Evolutionary conservation across 75 land plant genomes (phyloP).

Genomic region (Larix kaempferi): DNA sequence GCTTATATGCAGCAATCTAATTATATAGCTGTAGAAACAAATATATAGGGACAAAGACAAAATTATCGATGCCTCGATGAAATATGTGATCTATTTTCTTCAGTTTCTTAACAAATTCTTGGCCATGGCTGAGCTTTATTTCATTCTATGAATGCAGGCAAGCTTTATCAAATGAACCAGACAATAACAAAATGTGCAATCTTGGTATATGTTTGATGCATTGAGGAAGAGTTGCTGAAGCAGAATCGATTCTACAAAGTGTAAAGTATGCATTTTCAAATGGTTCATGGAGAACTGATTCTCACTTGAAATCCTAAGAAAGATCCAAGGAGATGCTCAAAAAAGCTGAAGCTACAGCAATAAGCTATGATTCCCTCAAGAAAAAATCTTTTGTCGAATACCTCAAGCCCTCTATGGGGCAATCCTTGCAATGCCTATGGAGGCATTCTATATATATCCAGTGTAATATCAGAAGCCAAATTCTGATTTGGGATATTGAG

Average conservation of each 20-base stretch:
- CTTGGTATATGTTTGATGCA: constrained; percentile 59
- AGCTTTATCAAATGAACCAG: constrained; percentile 41
- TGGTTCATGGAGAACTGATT: constrained; percentile 43
- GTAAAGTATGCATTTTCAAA: constrained; percentile 19
- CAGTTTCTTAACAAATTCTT: background rate
- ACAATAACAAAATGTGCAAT: constrained; percentile 62
- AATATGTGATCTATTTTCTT: background rate
- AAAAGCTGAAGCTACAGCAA: constrained; percentile 27
- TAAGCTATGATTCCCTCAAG: constrained; percentile 47
- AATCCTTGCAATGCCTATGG: background rate
- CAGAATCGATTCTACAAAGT: constrained; percentile 30
- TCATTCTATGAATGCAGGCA: constrained; percentile 27
- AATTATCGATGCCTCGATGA: background rate
- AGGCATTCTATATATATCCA: background rate
- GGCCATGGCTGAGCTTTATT: background rate
- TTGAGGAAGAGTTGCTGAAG: constrained; percentile 39
- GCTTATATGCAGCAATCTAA: constrained; percentile 96
- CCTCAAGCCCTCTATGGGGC: background rate
- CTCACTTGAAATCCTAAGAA: constrained; percentile 58
- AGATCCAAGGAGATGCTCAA: constrained; percentile 44
- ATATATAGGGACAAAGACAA: constrained; percentile 28
- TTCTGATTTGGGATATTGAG: background rate
- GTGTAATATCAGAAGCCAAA: background rate
- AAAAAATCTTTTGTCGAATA: constrained; percentile 30
- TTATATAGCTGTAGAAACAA: constrained; percentile 83